Evolutionary conservation across 75 land plant species (phyloP).

Genomic region (Isoetes taiwanensis): DNA sequence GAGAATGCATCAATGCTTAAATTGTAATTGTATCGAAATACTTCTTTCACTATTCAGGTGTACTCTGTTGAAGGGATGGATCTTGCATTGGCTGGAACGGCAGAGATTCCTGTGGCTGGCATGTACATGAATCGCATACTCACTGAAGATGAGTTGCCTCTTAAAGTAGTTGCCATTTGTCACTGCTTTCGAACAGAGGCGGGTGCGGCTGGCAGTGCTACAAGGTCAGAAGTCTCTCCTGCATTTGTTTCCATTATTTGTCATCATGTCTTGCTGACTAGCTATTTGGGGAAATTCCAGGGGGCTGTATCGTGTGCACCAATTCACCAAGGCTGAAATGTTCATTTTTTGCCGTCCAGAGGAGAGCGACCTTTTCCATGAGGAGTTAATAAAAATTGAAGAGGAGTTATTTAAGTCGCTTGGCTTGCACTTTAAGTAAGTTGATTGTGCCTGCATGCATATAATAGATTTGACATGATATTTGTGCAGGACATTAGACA

Average conservation of each 20-base stretch:
- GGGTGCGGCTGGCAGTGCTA: constrained; percentile 93
- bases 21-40: neutral
- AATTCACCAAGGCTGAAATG: constrained; percentile 96
- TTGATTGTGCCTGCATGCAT: neutral
- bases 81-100: constrained; percentile 88
- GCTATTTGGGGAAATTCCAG: constrained; percentile 26
- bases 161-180: constrained; percentile 79
- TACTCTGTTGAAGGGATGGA: constrained; percentile 87
- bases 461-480: neutral
- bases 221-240: constrained; percentile 40
- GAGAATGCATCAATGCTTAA: neutral
- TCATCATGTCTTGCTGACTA: neutral
- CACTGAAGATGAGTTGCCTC: constrained; percentile 54
- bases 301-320: constrained; percentile 95
- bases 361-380: constrained; percentile 73
- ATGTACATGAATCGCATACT: constrained; percentile 88
- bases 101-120: constrained; percentile 96
- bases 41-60: constrained; percentile 34
- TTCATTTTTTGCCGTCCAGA: constrained; percentile 81
- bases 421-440: constrained; percentile 83
- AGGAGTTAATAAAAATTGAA: constrained; percentile 75
- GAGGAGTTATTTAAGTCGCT: constrained; percentile 75
- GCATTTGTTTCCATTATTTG: neutral
- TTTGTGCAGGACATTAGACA: constrained; percentile 69
- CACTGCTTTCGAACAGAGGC: constrained; percentile 99